Evolutionary conservation across 495 filamentous ascomycete genomes (phyloP), one percentile per base, ranked within the genome.

Genomic region (Apiosordaria backusii): DNA sequence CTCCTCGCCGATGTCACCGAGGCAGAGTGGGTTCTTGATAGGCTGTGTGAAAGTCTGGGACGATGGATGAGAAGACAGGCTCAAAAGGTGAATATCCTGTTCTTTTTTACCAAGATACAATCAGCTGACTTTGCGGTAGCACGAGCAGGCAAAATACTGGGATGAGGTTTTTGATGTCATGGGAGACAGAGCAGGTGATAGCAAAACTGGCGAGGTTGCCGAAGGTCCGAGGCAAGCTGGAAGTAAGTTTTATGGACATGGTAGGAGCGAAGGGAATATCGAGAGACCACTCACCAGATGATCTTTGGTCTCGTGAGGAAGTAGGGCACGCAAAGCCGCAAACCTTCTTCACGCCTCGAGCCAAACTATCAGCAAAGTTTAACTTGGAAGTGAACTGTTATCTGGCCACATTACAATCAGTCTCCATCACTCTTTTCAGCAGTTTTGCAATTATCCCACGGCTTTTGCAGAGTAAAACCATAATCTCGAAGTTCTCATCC

Each of bases 11-110:
- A 85, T 16, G 83, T 85, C 5, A 70, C 71, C 15, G 79, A 81
- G 65, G 68, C 74, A 4, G 75, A 79, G 70, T 93, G 90, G 90
- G 76, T 92, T 25, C 74, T 93, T 4, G 83, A 87, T 69, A 79
- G 82, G 65, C 68, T 90, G 50, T 82, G 83, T 27, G 80, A 83
- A 67, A 84, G 80, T 29, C 59, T 90, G 72, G 71, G 76, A 58
- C 52, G 79, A 40, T 81, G 80, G 61, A 79, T 74, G 7, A 69
- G 68, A 57, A 67, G 59, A 40, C 75, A 77, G 65, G 71, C 13
- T 29, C n/a, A 27, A 5, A 21, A 23, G 21, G 22, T 24, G 16
- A 59, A 23, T 22, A 21, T 4, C 7, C 4, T 13, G 19, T 22
- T 55, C 52, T 15, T n/a, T 21, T 5, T 19, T 55, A 22, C 10